These are phyloP conservation scores for Trichoderma brevicompactum DNA, from an alignment of 2,329 filamentous ascomycete species.

Conservation along the genomic window DNA sequence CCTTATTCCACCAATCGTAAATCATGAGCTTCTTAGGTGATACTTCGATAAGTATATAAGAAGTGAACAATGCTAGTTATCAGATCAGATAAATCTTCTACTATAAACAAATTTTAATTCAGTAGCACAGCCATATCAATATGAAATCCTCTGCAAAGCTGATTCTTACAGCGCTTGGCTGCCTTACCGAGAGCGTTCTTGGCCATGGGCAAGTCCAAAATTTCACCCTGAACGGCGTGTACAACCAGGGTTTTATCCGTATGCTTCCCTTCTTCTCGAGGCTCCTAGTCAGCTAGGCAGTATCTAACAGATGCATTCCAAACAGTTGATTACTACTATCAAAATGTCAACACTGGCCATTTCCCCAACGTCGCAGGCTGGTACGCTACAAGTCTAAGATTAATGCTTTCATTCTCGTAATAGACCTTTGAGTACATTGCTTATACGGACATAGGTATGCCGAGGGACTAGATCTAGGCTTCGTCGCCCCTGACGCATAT, in stretches of 20 bases:
- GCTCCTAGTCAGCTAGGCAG: background rate
- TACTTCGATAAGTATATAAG: background rate
- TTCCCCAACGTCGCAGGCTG: constrained; percentile 24
- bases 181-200: constrained; percentile 9
- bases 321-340: constrained; percentile 26
- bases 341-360: constrained; percentile 20
- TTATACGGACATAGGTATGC: constrained; percentile 9
- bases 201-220: constrained; percentile 22
- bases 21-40: background rate
- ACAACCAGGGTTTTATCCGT: constrained; percentile 24
- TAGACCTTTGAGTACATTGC: background rate
- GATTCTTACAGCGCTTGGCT: constrained; percentile 5
- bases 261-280: background rate
- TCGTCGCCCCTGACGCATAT: constrained; percentile 54
- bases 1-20: constrained; percentile 3
- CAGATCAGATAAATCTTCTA: background rate
- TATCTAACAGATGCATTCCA: background rate
- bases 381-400: background rate
- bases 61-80: background rate
- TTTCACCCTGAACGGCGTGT: constrained; percentile 14
- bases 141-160: constrained; percentile 2
- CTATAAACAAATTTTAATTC: background rate
- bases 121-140: background rate
- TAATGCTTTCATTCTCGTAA: background rate
- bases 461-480: constrained; percentile 39